These are phyloP conservation scores for Dictyostelium firmibasis DNA, from an alignment of 78 protist genomes.

Conservation along the genomic window DNA sequence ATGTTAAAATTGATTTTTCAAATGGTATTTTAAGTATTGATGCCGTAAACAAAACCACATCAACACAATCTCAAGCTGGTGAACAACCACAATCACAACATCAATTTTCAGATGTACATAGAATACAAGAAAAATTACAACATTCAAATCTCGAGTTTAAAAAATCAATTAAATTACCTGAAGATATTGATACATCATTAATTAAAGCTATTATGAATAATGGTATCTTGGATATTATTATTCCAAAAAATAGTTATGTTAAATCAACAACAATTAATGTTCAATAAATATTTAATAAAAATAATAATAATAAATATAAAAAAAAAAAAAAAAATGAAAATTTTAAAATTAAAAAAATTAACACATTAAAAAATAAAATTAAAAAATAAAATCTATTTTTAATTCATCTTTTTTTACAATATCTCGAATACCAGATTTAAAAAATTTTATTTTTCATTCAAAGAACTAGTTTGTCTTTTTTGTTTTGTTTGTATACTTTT, in stretches of 20 bases:
- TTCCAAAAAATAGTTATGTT: constrained; percentile 4
- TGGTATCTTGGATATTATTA: neutral
- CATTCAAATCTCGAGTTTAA: neutral
- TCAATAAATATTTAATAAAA: neutral
- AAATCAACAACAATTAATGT: neutral
- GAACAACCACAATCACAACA: neutral
- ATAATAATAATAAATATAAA: neutral
- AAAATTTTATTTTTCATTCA: no score
- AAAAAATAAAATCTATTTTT: no score
- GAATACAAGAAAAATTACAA: neutral
- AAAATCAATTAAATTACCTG: neutral
- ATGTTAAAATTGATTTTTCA: neutral
- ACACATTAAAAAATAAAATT: no score
- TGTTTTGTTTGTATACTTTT: no score
- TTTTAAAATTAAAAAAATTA: neutral
- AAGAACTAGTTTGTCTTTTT: neutral
- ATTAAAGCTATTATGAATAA: neutral
- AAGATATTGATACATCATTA: neutral
- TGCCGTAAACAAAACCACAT: neutral
- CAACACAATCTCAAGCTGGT: neutral
- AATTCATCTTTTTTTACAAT: no score
- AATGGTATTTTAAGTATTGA: neutral
- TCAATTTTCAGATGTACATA: neutral
- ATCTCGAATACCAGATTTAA: neutral
- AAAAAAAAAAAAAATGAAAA: neutral